Evolutionary conservation across 2,329 filamentous ascomycete species (phyloP), one percentile per base, ranked within the genome.

Genomic region (Myriosclerotinia scirpicola): DNA sequence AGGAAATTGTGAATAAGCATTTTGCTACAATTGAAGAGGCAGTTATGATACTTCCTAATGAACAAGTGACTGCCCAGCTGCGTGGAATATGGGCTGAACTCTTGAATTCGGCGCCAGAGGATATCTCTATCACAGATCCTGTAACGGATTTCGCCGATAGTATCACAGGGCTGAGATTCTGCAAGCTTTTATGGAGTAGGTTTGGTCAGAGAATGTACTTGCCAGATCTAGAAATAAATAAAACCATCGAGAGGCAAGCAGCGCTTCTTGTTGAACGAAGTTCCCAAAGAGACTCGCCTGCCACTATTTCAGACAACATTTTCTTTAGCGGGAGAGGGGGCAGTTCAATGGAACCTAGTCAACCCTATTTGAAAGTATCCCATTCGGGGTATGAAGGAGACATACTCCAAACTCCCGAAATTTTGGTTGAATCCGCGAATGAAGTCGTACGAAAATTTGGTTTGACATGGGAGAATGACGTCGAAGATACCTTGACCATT

Each of bases 401-500:
- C 15, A n/a, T 46, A 9, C 3, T 9, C 12, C 44, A 40, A 20
- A 2, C 38, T 15, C n/a, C 15, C 20, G 46, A 62, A n/a, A 15
- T 1, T 26, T 17, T 53, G 12, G 5, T 15, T 6, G 15, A 40
- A 20, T 4, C 34, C 15, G 22, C 34, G 30, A 20, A 14, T 38
- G 46, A 20, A 50, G 34, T 22, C 17, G 11, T 52, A n/a, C 34
- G 20, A 15, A 26, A 40, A 14, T 38, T 38, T 3, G 34, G 46
- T 11, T 22, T 53, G n/a, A 36, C 44, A 40, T 62, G 34, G 59
- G 44, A 62, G 36, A 55, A 26, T 9, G 59, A 62, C 15, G 36
- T 53, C 22, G 59, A 53, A 52, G 59, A 50, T 50, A 22, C 53
- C 26, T 40, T 62, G 44, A n/a, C 34, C 36, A 53, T 62, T n/a